phyloP scores from a whole-genome alignment of 176 grass and related monocot genomes.

The Secale cereale region DNA sequence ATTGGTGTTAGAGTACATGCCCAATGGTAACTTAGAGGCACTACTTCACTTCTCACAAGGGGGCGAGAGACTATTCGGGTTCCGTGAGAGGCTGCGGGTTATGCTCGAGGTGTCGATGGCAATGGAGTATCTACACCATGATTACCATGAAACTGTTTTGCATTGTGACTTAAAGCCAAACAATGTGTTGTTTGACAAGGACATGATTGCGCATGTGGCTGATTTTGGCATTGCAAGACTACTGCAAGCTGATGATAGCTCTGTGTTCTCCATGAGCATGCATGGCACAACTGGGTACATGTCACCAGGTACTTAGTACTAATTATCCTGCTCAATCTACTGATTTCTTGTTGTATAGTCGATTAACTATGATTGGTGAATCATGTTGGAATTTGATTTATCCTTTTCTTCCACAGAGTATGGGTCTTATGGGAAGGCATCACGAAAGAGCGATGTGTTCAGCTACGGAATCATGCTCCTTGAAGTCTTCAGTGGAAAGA shows the following conservation, averaged over 20 bases:
- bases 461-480: neutral
- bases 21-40: neutral
- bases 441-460: neutral
- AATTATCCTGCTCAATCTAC: neutral
- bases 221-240: neutral
- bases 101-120: neutral
- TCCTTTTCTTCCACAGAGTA: neutral
- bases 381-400: neutral
- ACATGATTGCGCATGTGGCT: neutral
- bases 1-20: neutral
- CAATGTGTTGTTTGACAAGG: neutral
- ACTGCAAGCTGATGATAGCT: neutral
- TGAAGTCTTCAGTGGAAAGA: neutral
- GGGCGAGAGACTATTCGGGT: neutral
- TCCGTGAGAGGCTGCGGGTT: neutral
- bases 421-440: neutral
- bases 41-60: neutral
- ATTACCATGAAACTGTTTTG: neutral
- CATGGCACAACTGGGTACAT: neutral
- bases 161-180: constrained; percentile 8
- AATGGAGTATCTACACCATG: neutral
- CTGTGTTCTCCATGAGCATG: neutral
- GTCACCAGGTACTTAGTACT: neutral
- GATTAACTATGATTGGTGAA: neutral
- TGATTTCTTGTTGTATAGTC: neutral